Evolutionary conservation across 768 basidiomycete species (phyloP).

Genomic region (Mycena rebaudengoi): DNA sequence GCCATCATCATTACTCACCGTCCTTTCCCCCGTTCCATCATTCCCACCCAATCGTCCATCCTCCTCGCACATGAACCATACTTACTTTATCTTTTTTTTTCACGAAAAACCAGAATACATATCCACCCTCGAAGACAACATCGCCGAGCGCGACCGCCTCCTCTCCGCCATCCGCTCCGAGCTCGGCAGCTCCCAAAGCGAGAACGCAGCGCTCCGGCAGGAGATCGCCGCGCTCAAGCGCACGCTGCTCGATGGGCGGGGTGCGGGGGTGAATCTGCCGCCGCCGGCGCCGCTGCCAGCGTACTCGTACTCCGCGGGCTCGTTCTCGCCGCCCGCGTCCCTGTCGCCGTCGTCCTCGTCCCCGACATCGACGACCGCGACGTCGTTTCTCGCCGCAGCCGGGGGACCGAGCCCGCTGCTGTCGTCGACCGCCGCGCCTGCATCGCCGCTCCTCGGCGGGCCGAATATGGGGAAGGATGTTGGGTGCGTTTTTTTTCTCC

Average conservation of each 20-base stretch:
- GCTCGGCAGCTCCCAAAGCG: conserved; percentile 78
- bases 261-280: conserved; percentile 62
- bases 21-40: too few relatives aligned
- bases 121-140: conserved; percentile 90
- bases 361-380: conserved; percentile 1
- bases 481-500: too few relatives aligned
- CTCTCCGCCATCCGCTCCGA: conserved; percentile 89
- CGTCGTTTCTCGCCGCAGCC: not conserved
- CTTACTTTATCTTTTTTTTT: too few relatives aligned
- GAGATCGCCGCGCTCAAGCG: conserved; percentile 81
- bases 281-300: conserved; percentile 38
- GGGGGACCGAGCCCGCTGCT: conserved; percentile 1
- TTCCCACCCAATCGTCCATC: too few relatives aligned
- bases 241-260: conserved; percentile 75
- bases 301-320: conserved; percentile 20
- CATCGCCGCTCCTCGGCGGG: conserved; percentile 48
- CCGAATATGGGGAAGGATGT: conserved; percentile 83
- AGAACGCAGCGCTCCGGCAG: conserved; percentile 84
- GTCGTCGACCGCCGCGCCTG: conserved; percentile 36
- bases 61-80: too few relatives aligned
- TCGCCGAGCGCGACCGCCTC: conserved; percentile 90
- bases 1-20: too few relatives aligned
- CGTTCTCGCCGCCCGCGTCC: conserved; percentile 21
- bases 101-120: conserved; percentile 99
- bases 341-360: conserved; percentile 20